These are phyloP conservation scores for Acer saccharum DNA, from an alignment of 345 rosid genomes.

Conservation along the genomic window DNA sequence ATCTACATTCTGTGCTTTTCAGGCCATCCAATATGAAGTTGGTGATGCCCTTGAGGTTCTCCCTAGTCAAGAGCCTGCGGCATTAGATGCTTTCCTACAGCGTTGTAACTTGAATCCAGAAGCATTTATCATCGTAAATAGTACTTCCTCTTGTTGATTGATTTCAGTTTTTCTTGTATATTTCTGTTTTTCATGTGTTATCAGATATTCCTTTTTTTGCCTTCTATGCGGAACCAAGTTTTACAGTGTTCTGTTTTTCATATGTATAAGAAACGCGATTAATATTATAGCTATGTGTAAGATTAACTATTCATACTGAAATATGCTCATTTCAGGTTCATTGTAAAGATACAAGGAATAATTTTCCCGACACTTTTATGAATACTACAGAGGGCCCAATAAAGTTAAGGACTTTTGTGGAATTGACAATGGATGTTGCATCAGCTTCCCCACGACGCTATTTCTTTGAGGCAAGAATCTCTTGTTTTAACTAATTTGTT, in stretches of 20 bases:
- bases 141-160: not conserved
- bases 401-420: constrained; percentile 69
- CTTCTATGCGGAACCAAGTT: not conserved
- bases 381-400: constrained; percentile 44
- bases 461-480: constrained; percentile 86
- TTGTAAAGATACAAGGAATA: constrained; percentile 46
- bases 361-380: constrained; percentile 19
- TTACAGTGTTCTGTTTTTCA: not conserved
- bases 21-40: constrained; percentile 64
- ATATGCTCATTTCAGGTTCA: constrained; percentile 53
- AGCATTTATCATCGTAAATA: constrained; percentile 69
- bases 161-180: not conserved
- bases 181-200: not conserved
- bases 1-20: constrained; percentile 21
- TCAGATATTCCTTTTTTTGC: not conserved
- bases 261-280: not conserved
- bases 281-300: not conserved
- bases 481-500: constrained; percentile 22
- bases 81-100: constrained; percentile 68
- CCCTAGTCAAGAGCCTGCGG: constrained; percentile 67
- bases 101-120: constrained; percentile 82
- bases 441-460: constrained; percentile 91
- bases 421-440: constrained; percentile 89
- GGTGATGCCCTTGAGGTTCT: constrained; percentile 94
- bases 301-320: constrained; percentile 6